Percentiles rank a stretch among this genome's conserved stretches.
phyloP scores from a whole-genome alignment of 2,329 filamentous ascomycete genomes.

The Hymenoscyphus occultus region DNA sequence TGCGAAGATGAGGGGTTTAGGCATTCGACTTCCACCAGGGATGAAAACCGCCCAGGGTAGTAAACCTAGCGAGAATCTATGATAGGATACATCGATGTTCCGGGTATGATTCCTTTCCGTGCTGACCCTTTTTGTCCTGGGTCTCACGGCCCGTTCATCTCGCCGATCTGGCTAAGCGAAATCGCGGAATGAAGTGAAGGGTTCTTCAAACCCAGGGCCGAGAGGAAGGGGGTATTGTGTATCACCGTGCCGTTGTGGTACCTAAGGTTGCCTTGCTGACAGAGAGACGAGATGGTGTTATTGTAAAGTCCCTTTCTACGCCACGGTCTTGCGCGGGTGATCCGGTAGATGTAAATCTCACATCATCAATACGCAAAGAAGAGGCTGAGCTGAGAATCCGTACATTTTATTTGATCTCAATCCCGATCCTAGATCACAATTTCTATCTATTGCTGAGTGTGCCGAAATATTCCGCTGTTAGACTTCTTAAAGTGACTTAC shows the following conservation, averaged over 20 bases:
- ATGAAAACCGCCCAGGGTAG: slow-evolving; percentile 31
- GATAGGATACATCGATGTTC: slow-evolving; percentile 1
- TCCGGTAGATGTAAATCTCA: slow-evolving; percentile 2
- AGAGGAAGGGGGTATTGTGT: not conserved
- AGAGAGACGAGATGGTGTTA: not conserved
- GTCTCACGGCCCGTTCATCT: slow-evolving; percentile 1
- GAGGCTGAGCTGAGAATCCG: not conserved
- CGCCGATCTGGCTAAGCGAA: not conserved
- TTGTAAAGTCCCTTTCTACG: not conserved
- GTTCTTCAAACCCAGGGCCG: not conserved
- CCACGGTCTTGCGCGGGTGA: not conserved
- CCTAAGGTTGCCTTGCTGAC: not conserved
- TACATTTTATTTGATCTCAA: not conserved
- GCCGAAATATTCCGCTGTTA: not conserved
- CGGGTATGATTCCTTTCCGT: slow-evolving; percentile 1
- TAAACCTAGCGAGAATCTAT: slow-evolving; percentile 27
- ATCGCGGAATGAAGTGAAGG: not conserved
- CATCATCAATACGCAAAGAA: not conserved
- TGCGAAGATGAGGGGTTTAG: slow-evolving; percentile 33
- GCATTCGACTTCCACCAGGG: slow-evolving; percentile 56
- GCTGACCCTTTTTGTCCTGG: not conserved
- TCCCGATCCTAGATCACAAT: not conserved
- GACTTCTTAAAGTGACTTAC: not conserved
- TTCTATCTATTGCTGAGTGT: not conserved
- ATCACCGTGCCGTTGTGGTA: not conserved